Conservation (phyloP, 345 rosid species). For the Garcia nutans region DNA sequence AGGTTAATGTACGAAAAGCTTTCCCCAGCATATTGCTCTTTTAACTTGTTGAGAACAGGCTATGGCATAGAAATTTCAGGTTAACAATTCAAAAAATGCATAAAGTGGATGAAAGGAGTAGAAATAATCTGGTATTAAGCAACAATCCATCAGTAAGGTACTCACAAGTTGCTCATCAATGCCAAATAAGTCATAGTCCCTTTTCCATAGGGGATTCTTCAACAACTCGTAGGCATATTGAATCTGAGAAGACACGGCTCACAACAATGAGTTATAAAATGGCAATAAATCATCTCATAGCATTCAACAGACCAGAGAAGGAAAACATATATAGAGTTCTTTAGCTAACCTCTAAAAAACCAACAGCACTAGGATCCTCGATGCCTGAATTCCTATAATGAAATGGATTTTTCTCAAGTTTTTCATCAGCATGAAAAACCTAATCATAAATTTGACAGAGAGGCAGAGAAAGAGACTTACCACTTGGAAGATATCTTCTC, state of each 20-base stretch:
- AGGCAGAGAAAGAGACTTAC: constrained; percentile 33
- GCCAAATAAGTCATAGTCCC: constrained; percentile 73
- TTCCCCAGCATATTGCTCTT: constrained; percentile 44
- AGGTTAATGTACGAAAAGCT: constrained; percentile 44
- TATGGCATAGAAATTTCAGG: constrained; percentile 38
- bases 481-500: constrained; percentile 55
- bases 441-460: not conserved
- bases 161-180: constrained; percentile 81
- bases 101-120: not conserved
- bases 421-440: not conserved
- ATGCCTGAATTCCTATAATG: constrained; percentile 56
- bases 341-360: constrained; percentile 64
- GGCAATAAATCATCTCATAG: not conserved
- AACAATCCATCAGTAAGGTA: constrained; percentile 18
- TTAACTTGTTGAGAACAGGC: constrained; percentile 53
- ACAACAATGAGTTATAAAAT: not conserved
- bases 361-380: constrained; percentile 40
- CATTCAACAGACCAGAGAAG: not conserved
- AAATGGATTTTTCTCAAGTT: constrained; percentile 13
- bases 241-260: constrained; percentile 44
- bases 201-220: constrained; percentile 68
- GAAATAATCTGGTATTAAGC: not conserved
- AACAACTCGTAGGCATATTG: constrained; percentile 82
- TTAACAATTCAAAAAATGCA: not conserved
- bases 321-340: not conserved